Base-by-base conservation (phyloP, 164 flowering plant species). In the Annona squamosa region DNA sequence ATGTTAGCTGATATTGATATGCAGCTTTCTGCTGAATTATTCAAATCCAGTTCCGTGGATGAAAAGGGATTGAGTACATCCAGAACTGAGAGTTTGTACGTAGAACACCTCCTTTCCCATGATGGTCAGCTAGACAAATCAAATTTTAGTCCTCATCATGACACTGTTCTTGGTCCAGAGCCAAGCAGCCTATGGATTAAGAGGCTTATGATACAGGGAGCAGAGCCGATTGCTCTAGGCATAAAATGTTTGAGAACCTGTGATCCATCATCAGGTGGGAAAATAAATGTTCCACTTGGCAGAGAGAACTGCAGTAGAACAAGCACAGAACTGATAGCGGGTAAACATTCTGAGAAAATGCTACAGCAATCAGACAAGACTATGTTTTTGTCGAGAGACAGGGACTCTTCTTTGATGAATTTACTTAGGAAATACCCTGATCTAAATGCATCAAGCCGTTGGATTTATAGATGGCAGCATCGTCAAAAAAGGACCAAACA, bases 381-480 rank as follows among this genome's bases (percentile, higher is more conserved):
- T 44, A 68, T 70, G 59, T 46, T 44, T 43, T 68, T 72, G 6
- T 17, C 65, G 2, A 73, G 17, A 52, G 73, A 78, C 16, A 73
- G 67, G 41, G 79, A 80, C 10, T 70, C 81, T 46, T 63, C 80
- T 68, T 5, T 16, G 13, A 59, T 48, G 61, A 84, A 69, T 3
- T 66, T 73, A 3, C 67, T 59, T 71, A 80, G 71, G 77, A 75
- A 71, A 71, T 65, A 19, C 73, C 57, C 42, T 45, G 82, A 86
- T 9, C 66, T 72, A 45, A 72, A 52, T 16, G 76, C 82, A 42
- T 82, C 89, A 9, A 80, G 84, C 74, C 74, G 90, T 80, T 94
- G 98, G 98, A 87, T 94, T 76, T 86, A 73, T 71, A 85, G 98
- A 69, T 91, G 90, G 97, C 77, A 90, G 56, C 80, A 61, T 26